Percentiles rank a stretch among this genome's conserved stretches.
phyloP scores from a whole-genome alignment of 2,329 filamentous ascomycete species.

The Clarireedia hainanense region DNA sequence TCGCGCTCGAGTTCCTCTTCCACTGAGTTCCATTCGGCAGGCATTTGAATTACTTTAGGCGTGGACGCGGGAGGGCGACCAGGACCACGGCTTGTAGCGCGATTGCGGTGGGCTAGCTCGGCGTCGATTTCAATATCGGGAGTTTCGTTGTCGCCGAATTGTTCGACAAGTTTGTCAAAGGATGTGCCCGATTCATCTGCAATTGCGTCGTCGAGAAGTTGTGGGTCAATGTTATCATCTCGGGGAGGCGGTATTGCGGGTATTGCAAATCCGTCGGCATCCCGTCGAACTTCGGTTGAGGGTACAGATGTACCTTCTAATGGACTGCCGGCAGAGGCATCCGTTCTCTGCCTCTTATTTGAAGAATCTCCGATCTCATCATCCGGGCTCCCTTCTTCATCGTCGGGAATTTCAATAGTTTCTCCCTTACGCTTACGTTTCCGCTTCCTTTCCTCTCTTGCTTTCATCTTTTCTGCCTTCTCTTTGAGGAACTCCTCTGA shows the following conservation, averaged over 20 bases:
- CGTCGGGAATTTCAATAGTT: constrained; percentile 7
- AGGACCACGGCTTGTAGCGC: constrained; percentile 22
- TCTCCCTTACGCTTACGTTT: constrained; percentile 20
- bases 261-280: constrained; percentile 63
- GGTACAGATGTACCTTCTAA: constrained; percentile 9
- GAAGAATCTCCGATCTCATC: constrained; percentile 22
- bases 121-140: not conserved
- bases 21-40: constrained; percentile 52
- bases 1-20: constrained; percentile 60
- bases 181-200: constrained; percentile 18
- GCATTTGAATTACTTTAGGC: constrained; percentile 28
- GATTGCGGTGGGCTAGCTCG: constrained; percentile 9
- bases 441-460: constrained; percentile 37
- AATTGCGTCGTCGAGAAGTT: constrained; percentile 15
- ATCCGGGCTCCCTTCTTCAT: constrained; percentile 21
- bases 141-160: constrained; percentile 34
- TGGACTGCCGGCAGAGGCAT: not conserved
- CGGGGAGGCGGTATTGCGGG: constrained; percentile 38
- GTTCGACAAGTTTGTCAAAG: constrained; percentile 36
- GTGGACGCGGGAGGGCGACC: constrained; percentile 19
- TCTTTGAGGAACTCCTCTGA: constrained; percentile 48
- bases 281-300: constrained; percentile 38
- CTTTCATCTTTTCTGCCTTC: constrained; percentile 36
- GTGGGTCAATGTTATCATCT: constrained; percentile 4
- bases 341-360: constrained; percentile 22